Base-by-base conservation (phyloP, 2,329 filamentous ascomycete species). In the Colletotrichum neosansevieriae region DNA sequence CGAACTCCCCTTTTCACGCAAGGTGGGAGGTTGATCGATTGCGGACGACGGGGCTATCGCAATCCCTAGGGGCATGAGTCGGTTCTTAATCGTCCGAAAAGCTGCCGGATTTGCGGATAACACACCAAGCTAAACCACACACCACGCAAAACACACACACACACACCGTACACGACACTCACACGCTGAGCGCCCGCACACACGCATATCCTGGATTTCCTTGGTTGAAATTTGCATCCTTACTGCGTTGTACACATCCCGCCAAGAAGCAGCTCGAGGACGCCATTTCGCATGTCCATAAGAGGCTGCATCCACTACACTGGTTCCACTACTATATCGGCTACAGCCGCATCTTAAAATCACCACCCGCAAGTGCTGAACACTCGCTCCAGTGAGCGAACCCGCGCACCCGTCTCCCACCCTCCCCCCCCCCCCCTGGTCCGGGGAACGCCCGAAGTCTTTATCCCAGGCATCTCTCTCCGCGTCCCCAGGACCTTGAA, bases 1-100 rank as follows among this genome's bases (percentile, higher is more conserved):
- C 42, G 61, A 65, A 56, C 66, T 69, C 62, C 66, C 61, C 61
- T 69, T 68, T 69, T 66, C 61, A 56, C 66, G 54, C 56, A 69
- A 68, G 24, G 49, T 49, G 61, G 61, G 66, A 69, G 40, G 66
- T 56, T 69, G 61, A 69, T 69, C 66, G 61, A 69, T 66, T 65
- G 36, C 54, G 47, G 32, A 15, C 34, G 34, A 53, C 49, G 47
- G 62, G 58, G 65, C 54, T 50, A 65, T 68, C 34, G 49, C n/a
- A 53, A 59, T 63, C 54, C 66, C 54, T 66, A n/a, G n/a, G n/a
- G n/a, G 61, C 54, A 60, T 51, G 17, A 44, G 17, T 66, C 66
- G 61, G 61, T 60, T 69, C 47, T 4, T 34, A 69, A 69, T 69
- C 32, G 66, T 12, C 66, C 66, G 66, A 69, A 40, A 50, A 66